phyloP scores from a whole-genome alignment of 495 filamentous ascomycete species.

The Penicillium cosmopolitanum region DNA sequence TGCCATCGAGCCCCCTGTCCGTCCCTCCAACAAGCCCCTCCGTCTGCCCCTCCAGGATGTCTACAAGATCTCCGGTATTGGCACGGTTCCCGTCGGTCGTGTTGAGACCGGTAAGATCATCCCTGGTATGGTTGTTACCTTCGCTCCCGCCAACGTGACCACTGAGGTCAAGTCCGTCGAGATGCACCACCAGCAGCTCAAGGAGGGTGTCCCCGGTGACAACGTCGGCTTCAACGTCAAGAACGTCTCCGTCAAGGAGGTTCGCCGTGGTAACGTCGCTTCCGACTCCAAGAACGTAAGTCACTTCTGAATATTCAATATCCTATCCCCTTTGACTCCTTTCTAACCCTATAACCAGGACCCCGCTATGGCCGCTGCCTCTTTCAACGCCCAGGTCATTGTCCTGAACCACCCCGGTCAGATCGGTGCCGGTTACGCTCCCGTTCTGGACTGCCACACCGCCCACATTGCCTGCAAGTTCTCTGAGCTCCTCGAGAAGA shows the following conservation, averaged over 20 bases:
- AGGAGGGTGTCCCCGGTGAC: slow-evolving; percentile 95
- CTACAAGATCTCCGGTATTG: slow-evolving; percentile 99
- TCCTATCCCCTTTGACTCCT: too few relatives aligned
- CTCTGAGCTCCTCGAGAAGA: slow-evolving; percentile 98
- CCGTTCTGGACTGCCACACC: slow-evolving; percentile 99
- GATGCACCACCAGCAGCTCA: slow-evolving; percentile 99
- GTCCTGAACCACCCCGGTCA: slow-evolving; percentile 99
- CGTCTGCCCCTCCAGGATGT: slow-evolving; percentile 99
- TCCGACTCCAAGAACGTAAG: slow-evolving; percentile 93
- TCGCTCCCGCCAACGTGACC: slow-evolving; percentile 95
- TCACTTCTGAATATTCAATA: too few relatives aligned
- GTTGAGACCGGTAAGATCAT: slow-evolving; percentile 99
- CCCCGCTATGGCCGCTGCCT: slow-evolving; percentile 83
- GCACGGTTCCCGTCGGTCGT: slow-evolving; percentile 99
- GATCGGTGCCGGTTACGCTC: slow-evolving; percentile 97
- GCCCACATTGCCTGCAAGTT: slow-evolving; percentile 99
- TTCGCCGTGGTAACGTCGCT: slow-evolving; percentile 99
- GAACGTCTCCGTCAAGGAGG: slow-evolving; percentile 99
- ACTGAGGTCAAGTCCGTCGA: slow-evolving; percentile 99
- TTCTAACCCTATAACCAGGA: slow-evolving; percentile 44
- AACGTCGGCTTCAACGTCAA: slow-evolving; percentile 99
- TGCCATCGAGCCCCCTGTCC: slow-evolving; percentile 87
- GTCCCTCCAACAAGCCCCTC: slow-evolving; percentile 86
- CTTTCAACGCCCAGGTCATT: slow-evolving; percentile 99
- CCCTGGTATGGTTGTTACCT: slow-evolving; percentile 91